Conservation (phyloP, 2,329 filamentous ascomycete genomes). For the Byssochlamys sp. region DNA sequence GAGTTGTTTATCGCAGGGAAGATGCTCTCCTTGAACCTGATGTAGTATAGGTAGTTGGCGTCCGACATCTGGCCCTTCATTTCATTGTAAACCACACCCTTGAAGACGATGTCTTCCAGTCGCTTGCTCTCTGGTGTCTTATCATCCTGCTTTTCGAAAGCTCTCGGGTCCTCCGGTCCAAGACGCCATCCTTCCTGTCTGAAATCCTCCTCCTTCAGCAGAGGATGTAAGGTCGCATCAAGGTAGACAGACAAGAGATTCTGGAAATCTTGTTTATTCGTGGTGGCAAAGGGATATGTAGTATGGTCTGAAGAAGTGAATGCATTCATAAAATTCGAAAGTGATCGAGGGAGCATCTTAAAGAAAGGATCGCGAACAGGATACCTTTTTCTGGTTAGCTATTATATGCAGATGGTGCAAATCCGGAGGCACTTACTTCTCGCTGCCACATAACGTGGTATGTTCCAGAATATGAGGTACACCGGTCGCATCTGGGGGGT, state of each 20-base stretch:
- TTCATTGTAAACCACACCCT: conserved; percentile 97
- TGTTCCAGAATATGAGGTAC: conserved; percentile 96
- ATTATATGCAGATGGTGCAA: conserved; percentile 1
- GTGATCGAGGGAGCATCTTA: conserved; percentile 94
- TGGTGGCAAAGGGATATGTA: conserved; percentile 95
- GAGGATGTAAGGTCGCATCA: conserved; percentile 80
- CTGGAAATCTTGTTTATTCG: conserved; percentile 86
- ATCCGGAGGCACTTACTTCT: conserved; percentile 56
- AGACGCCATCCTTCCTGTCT: conserved; percentile 94
- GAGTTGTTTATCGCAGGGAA: conserved; percentile 94
- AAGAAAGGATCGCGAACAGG: conserved; percentile 99
- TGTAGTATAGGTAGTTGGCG: conserved; percentile 90
- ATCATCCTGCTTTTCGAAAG: conserved; percentile 39
- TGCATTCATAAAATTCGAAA: conserved; percentile 99
- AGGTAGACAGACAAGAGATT: conserved; percentile 95
- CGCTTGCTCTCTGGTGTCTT: conserved; percentile 51
- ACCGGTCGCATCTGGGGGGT: conserved; percentile 90
- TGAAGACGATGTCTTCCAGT: conserved; percentile 63
- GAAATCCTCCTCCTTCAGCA: conserved; percentile 85
- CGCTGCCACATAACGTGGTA: conserved; percentile 87
- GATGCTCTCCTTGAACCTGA: conserved; percentile 86
- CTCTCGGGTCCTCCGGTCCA: conserved; percentile 75
- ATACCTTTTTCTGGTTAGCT: conserved; percentile 43
- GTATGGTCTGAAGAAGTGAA: conserved; percentile 95
- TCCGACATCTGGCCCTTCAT: conserved; percentile 99